Evolutionary conservation across 805 yeast species (phyloP).

Genomic region (Kluyveromyces wickerhamii): DNA sequence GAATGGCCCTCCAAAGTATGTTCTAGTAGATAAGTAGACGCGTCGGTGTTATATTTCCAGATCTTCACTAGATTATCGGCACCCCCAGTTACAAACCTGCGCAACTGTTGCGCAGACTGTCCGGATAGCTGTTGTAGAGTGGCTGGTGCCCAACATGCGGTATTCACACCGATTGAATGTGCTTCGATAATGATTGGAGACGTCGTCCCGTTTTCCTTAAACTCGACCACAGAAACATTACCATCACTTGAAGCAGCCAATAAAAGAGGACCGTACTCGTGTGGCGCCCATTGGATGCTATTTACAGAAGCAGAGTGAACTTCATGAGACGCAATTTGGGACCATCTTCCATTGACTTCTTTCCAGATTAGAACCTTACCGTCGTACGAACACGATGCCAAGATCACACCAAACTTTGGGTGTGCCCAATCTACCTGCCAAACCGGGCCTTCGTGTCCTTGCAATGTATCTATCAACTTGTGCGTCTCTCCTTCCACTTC

Average conservation of each 20-base stretch:
- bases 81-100: slow-evolving; percentile 89
- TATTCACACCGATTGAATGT: slow-evolving; percentile 88
- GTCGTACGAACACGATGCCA: slow-evolving; percentile 93
- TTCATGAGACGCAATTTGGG: slow-evolving; percentile 75
- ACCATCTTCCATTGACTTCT: slow-evolving; percentile 85
- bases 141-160: slow-evolving; percentile 90
- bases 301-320: slow-evolving; percentile 93
- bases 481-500: slow-evolving; percentile 84
- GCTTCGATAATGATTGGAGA: slow-evolving; percentile 54
- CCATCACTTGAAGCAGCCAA: slow-evolving; percentile 93
- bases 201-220: slow-evolving; percentile 79
- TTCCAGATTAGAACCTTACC: slow-evolving; percentile 94
- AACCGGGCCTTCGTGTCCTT: slow-evolving; percentile 96
- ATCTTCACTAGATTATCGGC: slow-evolving; percentile 89
- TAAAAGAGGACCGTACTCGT: slow-evolving; percentile 88
- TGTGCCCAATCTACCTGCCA: slow-evolving; percentile 99
- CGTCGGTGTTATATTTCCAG: slow-evolving; percentile 62
- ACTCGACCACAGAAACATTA: slow-evolving; percentile 80
- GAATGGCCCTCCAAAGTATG: slow-evolving; percentile 79
- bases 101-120: slow-evolving; percentile 36
- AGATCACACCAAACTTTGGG: slow-evolving; percentile 91
- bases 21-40: slow-evolving; percentile 61
- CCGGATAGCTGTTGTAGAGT: slow-evolving; percentile 24
- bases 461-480: slow-evolving; percentile 71
- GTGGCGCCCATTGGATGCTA: slow-evolving; percentile 95